These are phyloP conservation scores for Ziziphus jujuba DNA, from an alignment of 306 rosid species.

Conservation along the genomic window DNA sequence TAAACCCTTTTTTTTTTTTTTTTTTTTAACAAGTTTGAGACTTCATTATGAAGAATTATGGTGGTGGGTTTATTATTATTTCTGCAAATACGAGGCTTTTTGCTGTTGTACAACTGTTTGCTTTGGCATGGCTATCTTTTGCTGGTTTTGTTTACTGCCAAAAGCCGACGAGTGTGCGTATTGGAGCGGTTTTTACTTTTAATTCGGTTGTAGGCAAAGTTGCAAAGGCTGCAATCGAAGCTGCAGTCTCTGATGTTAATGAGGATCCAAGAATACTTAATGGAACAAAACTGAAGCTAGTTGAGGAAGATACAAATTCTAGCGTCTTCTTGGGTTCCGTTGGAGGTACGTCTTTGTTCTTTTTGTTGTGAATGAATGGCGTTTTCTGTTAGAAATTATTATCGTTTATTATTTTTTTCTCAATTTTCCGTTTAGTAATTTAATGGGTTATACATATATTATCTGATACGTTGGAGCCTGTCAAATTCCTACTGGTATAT, in stretches of 20 bases:
- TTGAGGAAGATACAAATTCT: slow-evolving; percentile 51
- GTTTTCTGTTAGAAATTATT: not conserved
- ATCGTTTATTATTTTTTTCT: not conserved
- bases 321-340: slow-evolving; percentile 76
- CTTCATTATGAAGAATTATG: slow-evolving; percentile 24
- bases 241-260: slow-evolving; percentile 77
- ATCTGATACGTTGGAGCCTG: no score
- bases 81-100: slow-evolving; percentile 35
- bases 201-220: slow-evolving; percentile 83
- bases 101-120: slow-evolving; percentile 27
- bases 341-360: slow-evolving; percentile 52
- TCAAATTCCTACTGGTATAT: not conserved
- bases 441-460: no score
- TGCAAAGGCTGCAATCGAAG: slow-evolving; percentile 64
- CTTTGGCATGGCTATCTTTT: slow-evolving; percentile 47
- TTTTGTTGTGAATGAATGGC: not conserved
- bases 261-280: slow-evolving; percentile 60
- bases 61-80: slow-evolving; percentile 28
- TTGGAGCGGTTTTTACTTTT: slow-evolving; percentile 75
- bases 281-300: slow-evolving; percentile 54
- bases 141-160: slow-evolving; percentile 41
- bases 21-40: slow-evolving; percentile 22
- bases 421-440: not conserved
- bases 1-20: no score
- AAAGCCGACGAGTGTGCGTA: slow-evolving; percentile 60